phyloP scores from a whole-genome alignment of 2,329 filamentous ascomycete genomes.

The Phialemonium atrogriseum region DNA sequence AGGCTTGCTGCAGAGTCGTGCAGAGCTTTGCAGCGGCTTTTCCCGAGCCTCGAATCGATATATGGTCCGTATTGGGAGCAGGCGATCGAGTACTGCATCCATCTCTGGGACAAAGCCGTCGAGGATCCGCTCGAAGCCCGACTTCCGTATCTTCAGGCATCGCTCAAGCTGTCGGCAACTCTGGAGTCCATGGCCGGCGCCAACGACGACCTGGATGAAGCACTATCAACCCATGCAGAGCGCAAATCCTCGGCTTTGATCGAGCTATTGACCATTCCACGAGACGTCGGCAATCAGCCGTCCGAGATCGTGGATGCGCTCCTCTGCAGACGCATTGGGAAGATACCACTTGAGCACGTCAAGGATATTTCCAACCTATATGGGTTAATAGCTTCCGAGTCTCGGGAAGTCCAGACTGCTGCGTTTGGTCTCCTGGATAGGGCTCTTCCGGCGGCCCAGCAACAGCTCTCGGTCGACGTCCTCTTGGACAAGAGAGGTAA shows the following conservation, averaged over 20 bases:
- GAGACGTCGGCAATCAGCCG: slow-evolving; percentile 48
- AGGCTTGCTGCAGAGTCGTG: slow-evolving; percentile 42
- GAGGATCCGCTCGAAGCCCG: slow-evolving; percentile 34
- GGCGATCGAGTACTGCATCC: slow-evolving; percentile 48
- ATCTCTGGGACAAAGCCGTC: slow-evolving; percentile 44
- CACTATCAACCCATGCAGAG: slow-evolving; percentile 52
- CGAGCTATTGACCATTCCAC: slow-evolving; percentile 49
- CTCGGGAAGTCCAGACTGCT: slow-evolving; percentile 66
- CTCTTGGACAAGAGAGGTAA: slow-evolving; percentile 58
- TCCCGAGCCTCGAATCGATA: slow-evolving; percentile 70
- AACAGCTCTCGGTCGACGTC: slow-evolving; percentile 72
- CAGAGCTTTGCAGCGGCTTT: slow-evolving; percentile 48
- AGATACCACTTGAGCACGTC: slow-evolving; percentile 53
- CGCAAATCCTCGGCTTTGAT: slow-evolving; percentile 51
- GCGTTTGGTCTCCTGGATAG: slow-evolving; percentile 74
- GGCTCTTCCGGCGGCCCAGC: slow-evolving; percentile 69
- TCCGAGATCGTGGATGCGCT: slow-evolving; percentile 67
- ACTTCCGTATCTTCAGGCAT: slow-evolving; percentile 60
- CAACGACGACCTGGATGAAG: slow-evolving; percentile 81
- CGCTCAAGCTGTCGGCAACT: slow-evolving; percentile 59
- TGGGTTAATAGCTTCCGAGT: slow-evolving; percentile 66
- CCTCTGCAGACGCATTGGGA: slow-evolving; percentile 60
- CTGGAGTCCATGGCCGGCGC: slow-evolving; percentile 59
- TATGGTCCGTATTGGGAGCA: slow-evolving; percentile 85
- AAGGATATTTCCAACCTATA: slow-evolving; percentile 63